phyloP scores from a whole-genome alignment of 805 yeast species.

The Wickerhamomyces strasburgensis region DNA sequence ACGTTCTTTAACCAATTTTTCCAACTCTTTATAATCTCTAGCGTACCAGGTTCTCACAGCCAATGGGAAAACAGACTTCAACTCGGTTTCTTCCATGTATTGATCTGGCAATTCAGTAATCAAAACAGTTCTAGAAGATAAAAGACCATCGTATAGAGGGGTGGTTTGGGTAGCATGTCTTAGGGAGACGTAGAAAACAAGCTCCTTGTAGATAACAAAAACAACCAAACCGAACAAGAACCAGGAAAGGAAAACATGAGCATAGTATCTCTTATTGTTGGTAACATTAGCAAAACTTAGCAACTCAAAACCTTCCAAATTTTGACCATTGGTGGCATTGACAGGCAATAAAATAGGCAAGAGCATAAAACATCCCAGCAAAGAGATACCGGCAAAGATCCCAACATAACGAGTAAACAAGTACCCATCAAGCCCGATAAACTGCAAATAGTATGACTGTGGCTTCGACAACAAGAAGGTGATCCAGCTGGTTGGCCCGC shows the following conservation, averaged over 20 bases:
- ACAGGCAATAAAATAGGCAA: constrained; percentile 65
- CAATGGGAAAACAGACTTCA: constrained; percentile 60
- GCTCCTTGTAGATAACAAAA: constrained; percentile 66
- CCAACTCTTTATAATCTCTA: constrained; percentile 55
- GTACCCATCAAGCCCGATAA: constrained; percentile 72
- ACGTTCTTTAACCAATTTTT: constrained; percentile 56
- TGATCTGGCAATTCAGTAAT: constrained; percentile 55
- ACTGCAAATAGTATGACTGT: constrained; percentile 59
- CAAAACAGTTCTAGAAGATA: constrained; percentile 68
- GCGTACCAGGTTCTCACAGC: constrained; percentile 57
- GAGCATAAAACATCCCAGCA: constrained; percentile 16
- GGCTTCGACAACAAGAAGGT: constrained; percentile 46
- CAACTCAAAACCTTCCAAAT: constrained; percentile 54
- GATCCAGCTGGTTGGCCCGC: constrained; percentile 61
- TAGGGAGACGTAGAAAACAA: constrained; percentile 63
- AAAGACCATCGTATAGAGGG: constrained; percentile 64
- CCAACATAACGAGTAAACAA: constrained; percentile 64
- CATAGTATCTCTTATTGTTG: constrained; percentile 60
- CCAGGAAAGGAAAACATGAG: constrained; percentile 77
- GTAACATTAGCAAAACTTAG: constrained; percentile 59
- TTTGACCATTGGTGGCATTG: constrained; percentile 64
- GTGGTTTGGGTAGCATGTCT: constrained; percentile 72
- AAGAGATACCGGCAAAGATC: constrained; percentile 36
- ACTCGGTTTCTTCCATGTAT: constrained; percentile 41
- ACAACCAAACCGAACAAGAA: constrained; percentile 59